Evolutionary conservation across 2,329 filamentous ascomycete species (phyloP).

Genomic region (Sordariomycetes sp.): DNA sequence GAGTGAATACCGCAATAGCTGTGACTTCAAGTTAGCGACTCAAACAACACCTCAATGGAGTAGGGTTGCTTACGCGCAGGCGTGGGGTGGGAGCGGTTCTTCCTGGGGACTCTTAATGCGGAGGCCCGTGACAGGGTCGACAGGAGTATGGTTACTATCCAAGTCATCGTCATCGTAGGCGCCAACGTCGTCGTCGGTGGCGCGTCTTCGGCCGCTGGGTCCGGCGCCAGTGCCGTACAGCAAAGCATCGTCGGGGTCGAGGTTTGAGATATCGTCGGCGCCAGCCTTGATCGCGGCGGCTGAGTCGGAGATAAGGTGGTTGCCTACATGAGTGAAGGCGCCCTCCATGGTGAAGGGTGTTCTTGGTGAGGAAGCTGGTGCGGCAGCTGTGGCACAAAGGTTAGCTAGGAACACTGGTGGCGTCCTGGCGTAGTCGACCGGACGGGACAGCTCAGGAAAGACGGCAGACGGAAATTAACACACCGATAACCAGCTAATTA

Average conservation of each 20-base stretch:
- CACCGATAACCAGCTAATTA: no score
- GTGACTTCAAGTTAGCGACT: slow-evolving; percentile 15
- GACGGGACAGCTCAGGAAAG: no score
- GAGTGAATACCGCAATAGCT: slow-evolving; percentile 98
- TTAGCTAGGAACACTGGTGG: no score
- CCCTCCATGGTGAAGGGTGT: slow-evolving; percentile 60
- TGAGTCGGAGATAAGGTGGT: slow-evolving; percentile 77
- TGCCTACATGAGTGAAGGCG: slow-evolving; percentile 80
- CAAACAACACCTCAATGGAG: neutral
- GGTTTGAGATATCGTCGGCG: slow-evolving; percentile 62
- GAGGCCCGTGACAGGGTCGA: slow-evolving; percentile 63
- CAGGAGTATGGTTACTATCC: slow-evolving; percentile 45
- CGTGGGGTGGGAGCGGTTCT: slow-evolving; percentile 85
- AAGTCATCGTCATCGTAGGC: slow-evolving; percentile 74
- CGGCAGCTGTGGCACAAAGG: no score
- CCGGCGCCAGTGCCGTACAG: slow-evolving; percentile 63
- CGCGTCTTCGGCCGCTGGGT: slow-evolving; percentile 54
- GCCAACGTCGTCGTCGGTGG: slow-evolving; percentile 73
- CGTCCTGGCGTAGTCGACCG: no score
- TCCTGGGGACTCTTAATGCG: slow-evolving; percentile 55
- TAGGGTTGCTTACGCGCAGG: slow-evolving; percentile 67
- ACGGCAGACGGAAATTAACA: no score
- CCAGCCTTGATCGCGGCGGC: slow-evolving; percentile 81
- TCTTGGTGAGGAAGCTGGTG: neutral
- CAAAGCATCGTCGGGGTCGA: slow-evolving; percentile 72